Base-by-base conservation (phyloP, 2,329 filamentous ascomycete genomes). In the Penicillium sumatraense region DNA sequence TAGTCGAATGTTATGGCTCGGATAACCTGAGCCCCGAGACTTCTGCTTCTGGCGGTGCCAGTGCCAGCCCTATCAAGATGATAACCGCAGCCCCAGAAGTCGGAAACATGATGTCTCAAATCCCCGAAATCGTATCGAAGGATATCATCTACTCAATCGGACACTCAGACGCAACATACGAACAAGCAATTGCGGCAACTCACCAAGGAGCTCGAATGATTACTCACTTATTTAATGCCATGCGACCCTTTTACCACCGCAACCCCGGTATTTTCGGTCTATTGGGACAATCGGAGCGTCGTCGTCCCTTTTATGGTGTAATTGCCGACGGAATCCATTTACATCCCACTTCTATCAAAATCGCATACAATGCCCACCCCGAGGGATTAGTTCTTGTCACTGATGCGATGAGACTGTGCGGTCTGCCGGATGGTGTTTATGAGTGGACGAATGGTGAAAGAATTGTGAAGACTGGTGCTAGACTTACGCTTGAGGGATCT, bases 181-280 rank as follows among this genome's bases (percentile, higher is more conserved):
- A 96, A 73, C 83, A 93, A 69, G 91, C 90, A 1, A 86, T 88
- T 3, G 76, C 79, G 4, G 89, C 90, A 18, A 83, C 95, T 3
- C 80, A 78, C n/a, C 82, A 86, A 6, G 92, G 92, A 49, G 90
- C 90, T 2, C 89, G 84, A 46, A 96, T 96, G 90, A 89, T 96
- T 62, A 96, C 92, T 0, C 92, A 96, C 68, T 81, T 96, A 1
- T 96, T 96, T 84, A 96, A 96, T 72, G 92, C 92, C 23, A 96
- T 96, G 92, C 84, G 87, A 1, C 91, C 91, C 13, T 85, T 96
- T 48, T 90, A 95, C 72, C 91, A 97, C 79, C 89, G 93, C 54
- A 92, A 96, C 73, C 92, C 93, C 0, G 92, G 92, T 33, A 86
- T 96, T 64, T 96, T 96, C 70, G 93, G 93, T 24, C 85, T 96